Evolutionary conservation across 345 rosid genomes (phyloP).

Genomic region (Passiflora organensis): DNA sequence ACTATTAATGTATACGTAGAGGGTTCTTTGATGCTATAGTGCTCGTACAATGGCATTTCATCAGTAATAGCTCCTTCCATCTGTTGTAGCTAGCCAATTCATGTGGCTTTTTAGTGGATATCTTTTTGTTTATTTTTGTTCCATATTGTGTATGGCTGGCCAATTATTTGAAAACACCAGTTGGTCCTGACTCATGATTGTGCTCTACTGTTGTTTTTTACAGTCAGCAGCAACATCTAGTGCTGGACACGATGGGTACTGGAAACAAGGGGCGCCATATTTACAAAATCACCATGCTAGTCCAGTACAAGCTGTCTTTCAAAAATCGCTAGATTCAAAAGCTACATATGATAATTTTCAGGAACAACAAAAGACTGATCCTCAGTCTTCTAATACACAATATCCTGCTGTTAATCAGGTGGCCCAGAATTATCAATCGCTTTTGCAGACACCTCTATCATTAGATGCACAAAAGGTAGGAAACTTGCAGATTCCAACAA

Average conservation of each 20-base stretch:
- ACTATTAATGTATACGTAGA: too few species aligned
- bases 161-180: too few species aligned
- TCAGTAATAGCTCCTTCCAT: too few species aligned
- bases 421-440: constrained; percentile 44
- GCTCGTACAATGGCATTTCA: too few species aligned
- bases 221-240: constrained; percentile 59
- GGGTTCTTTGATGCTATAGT: too few species aligned
- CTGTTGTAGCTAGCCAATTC: too few species aligned
- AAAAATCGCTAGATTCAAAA: constrained; percentile 57
- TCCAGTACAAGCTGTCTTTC: constrained; percentile 52
- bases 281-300: constrained; percentile 56
- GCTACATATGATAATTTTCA: constrained; percentile 55
- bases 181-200: too few species aligned
- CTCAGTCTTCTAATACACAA: constrained; percentile 59
- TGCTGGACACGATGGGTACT: constrained; percentile 66
- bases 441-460: constrained; percentile 45
- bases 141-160: too few species aligned
- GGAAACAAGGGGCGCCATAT: constrained; percentile 55
- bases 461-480: constrained; percentile 60
- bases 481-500: constrained; percentile 92
- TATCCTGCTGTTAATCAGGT: constrained; percentile 47
- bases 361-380: constrained; percentile 57
- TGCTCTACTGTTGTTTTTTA: constrained; percentile 12
- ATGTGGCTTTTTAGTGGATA: too few species aligned
- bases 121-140: too few species aligned